Evolutionary conservation across 202 grass and related monocot genomes (phyloP).

Genomic region (Saccharum hybrid): DNA sequence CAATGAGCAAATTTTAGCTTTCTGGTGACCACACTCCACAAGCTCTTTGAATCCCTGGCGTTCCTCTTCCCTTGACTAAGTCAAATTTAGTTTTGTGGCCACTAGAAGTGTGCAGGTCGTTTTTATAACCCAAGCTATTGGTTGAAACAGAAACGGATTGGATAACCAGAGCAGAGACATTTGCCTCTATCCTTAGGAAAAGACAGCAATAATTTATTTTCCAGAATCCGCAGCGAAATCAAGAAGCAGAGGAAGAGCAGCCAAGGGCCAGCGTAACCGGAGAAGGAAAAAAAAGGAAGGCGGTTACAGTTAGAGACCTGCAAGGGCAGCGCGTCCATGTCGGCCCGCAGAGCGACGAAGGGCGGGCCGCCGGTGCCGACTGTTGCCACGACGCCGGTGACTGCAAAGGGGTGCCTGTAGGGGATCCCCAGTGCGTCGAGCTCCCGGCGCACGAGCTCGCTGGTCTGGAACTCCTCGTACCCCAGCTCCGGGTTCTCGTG

Average conservation of each 20-base stretch:
- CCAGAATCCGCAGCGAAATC: neutral
- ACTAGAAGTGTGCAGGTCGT: neutral
- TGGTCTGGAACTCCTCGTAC: constrained; percentile 79
- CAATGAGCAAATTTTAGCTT: neutral
- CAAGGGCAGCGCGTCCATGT: constrained; percentile 82
- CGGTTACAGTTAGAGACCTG: constrained; percentile 48
- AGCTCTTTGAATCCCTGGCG: neutral
- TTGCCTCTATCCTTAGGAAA: neutral
- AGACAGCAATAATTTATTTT: neutral
- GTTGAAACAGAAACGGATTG: constrained; percentile 13
- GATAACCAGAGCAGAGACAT: neutral
- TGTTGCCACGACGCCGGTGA: constrained; percentile 75
- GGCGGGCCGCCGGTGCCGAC: constrained; percentile 74
- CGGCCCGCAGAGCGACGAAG: constrained; percentile 74
- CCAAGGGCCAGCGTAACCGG: neutral
- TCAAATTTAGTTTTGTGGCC: neutral
- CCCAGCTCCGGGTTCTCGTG: constrained; percentile 89
- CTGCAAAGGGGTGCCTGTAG: constrained; percentile 74
- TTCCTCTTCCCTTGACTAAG: neutral
- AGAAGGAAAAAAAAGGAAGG: neutral
- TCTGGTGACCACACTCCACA: neutral
- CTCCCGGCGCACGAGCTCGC: constrained; percentile 74
- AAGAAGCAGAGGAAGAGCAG: neutral
- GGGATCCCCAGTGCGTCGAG: constrained; percentile 68
- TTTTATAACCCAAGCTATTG: neutral